Evolutionary conservation across 2,329 filamentous ascomycete species (phyloP), one percentile per base, ranked within the genome.

Genomic region (Pseudogymnoascus sp.): DNA sequence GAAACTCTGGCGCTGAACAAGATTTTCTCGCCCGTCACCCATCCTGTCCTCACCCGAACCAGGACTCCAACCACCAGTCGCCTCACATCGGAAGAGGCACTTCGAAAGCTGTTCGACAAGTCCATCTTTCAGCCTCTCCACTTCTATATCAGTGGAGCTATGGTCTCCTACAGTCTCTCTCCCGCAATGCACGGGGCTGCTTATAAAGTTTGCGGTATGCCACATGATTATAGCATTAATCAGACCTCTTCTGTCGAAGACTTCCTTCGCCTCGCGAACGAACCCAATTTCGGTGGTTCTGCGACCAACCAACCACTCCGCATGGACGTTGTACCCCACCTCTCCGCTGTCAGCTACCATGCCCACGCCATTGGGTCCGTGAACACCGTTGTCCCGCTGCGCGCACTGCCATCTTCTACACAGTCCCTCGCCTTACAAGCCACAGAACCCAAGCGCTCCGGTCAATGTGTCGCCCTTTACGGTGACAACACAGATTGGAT

Each of bases 401-500:
- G 89, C 21, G 79, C 83, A 11, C 74, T 85, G 6, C 73, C 79
- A 0, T 82, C 87, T 64, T 83, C 83, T 1, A 80, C 60, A 78
- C 37, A 71, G 57, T 71, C 69, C 16, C 69, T 74, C 13, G 68
- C 73, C 13, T 63, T 67, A 2, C 72, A 73, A 78, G 71, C 73
- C 4, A 77, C 80, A 31, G 80, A 86, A 51, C 81, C 86, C 65
- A 87, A 87, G 67, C 81, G 85, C 48, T 81, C 86, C 1, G 89
- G 89, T 0, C 83, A 85, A 0, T 83, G 91, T 6, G 83, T 83
- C 66, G 88, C 86, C 0, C 78, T 92, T 0, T 90, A 91, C 67
- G 90, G 89, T 1, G 89, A 92, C 65, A 93, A 93, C 65, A 92
- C 88, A 0, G 89, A 92, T 71, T 92, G 89, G 88, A 88, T 91